Evolutionary conservation across 345 rosid genomes (phyloP).

Genomic region (Streptanthus diversifolius): DNA sequence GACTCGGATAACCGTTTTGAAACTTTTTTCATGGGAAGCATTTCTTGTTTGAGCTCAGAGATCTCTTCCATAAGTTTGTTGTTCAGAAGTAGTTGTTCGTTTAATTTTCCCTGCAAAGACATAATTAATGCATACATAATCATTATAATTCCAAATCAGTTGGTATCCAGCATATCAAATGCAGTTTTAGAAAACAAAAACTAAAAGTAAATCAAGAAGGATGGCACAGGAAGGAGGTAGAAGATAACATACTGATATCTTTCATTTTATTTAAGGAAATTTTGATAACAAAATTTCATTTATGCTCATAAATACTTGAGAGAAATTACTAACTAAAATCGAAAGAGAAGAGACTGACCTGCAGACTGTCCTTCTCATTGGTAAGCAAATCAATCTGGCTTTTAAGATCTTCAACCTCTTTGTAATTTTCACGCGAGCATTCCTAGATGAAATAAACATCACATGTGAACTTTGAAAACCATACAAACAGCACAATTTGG

Average conservation of each 20-base stretch:
- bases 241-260: background rate
- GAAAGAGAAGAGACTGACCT: slow-evolving; percentile 54
- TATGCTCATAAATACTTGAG: background rate
- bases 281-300: background rate
- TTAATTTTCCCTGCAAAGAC: slow-evolving; percentile 53
- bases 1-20: slow-evolving; percentile 51
- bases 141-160: background rate
- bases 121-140: slow-evolving; percentile 11
- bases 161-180: background rate
- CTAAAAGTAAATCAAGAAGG: background rate
- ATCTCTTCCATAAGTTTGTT: slow-evolving; percentile 54
- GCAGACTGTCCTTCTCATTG: slow-evolving; percentile 54
- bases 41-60: slow-evolving; percentile 59
- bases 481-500: background rate
- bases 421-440: slow-evolving; percentile 4
- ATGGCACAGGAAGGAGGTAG: background rate
- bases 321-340: background rate
- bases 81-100: slow-evolving; percentile 51
- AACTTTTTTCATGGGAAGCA: slow-evolving; percentile 35
- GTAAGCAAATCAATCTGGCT: slow-evolving; percentile 50
- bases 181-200: background rate
- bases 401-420: slow-evolving; percentile 60
- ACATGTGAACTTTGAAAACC: too few species aligned
- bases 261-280: background rate
- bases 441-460: slow-evolving; percentile 23